Percentiles rank a stretch among this genome's conserved stretches.
Evolutionary conservation across 2,329 filamentous ascomycete species (phyloP).

Genomic region (Periconia macrospinosa): DNA sequence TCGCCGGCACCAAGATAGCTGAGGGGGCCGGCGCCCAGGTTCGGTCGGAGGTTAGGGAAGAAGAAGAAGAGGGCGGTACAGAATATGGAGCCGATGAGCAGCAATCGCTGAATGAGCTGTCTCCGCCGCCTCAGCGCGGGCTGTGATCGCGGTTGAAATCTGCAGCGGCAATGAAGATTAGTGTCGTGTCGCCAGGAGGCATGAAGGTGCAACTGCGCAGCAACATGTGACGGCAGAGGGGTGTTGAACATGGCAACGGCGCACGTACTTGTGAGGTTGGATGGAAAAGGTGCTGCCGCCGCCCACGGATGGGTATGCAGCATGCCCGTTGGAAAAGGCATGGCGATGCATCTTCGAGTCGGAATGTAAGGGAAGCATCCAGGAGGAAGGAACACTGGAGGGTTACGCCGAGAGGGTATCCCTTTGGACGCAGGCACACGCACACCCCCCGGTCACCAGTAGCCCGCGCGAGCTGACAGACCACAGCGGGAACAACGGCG

Average conservation of each 20-base stretch:
- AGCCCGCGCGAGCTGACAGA: conserved; percentile 35
- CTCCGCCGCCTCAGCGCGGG: conserved; percentile 72
- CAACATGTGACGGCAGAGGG: conserved; percentile 17
- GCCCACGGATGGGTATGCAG: conserved; percentile 66
- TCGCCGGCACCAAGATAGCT: conserved; percentile 69
- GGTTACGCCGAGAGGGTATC: conserved; percentile 31
- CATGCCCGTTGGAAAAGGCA: conserved; percentile 77
- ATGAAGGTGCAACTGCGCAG: conserved; percentile 19
- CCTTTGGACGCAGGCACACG: conserved; percentile 26
- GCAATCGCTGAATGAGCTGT: conserved; percentile 71
- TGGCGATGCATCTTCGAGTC: conserved; percentile 81
- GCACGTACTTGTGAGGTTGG: conserved; percentile 78
- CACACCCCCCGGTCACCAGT: conserved; percentile 27
- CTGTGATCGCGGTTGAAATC: conserved; percentile 83
- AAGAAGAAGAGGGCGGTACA: conserved; percentile 68
- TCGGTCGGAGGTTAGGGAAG: conserved; percentile 72
- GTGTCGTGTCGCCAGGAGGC: conserved; percentile 23
- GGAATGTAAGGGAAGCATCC: conserved; percentile 65
- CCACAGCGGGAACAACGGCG: conserved; percentile 18
- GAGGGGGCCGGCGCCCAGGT: conserved; percentile 65
- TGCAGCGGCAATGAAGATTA: conserved; percentile 47
- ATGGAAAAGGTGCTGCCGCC: conserved; percentile 77
- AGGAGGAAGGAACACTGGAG: conserved; percentile 27
- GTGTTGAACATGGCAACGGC: conserved; percentile 25
- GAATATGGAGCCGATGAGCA: conserved; percentile 57